phyloP scores from a whole-genome alignment of 1,284 basidiomycete genomes.

The Trichosporon faecale region DNA sequence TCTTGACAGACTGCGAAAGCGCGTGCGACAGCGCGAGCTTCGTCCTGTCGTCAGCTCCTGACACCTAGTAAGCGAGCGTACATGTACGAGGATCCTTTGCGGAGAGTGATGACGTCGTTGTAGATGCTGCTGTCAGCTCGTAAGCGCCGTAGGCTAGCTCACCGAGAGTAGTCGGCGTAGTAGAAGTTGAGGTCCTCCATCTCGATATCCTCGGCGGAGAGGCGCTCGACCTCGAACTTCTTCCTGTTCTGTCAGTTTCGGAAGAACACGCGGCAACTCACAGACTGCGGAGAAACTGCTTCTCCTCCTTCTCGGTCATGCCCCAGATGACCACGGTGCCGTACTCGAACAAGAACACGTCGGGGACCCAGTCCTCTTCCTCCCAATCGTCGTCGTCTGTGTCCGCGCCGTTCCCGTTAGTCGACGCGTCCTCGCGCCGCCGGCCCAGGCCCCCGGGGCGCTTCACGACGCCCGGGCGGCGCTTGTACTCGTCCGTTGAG shows the following conservation, averaged over 20 bases:
- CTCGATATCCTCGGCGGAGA: constrained; percentile 78
- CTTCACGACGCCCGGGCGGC: constrained; percentile 46
- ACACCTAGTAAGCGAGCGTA: constrained; percentile 53
- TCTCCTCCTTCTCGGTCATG: constrained; percentile 90
- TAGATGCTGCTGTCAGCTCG: constrained; percentile 66
- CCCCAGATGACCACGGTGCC: constrained; percentile 92
- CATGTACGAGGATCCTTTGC: constrained; percentile 94
- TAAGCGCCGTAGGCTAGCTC: constrained; percentile 28
- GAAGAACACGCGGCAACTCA: constrained; percentile 54
- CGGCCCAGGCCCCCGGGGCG: constrained; percentile 54
- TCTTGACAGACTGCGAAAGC: constrained; percentile 92
- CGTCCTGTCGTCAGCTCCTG: constrained; percentile 61
- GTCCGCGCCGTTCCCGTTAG: constrained; percentile 21
- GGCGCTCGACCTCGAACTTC: constrained; percentile 85
- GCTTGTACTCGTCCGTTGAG: constrained; percentile 27
- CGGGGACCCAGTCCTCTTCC: constrained; percentile 63
- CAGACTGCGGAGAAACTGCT: constrained; percentile 80
- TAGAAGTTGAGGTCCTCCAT: constrained; percentile 98
- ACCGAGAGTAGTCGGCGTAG: constrained; percentile 93
- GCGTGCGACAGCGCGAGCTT: constrained; percentile 93
- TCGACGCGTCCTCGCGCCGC: constrained; percentile 59
- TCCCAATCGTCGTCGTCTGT: constrained; percentile 55
- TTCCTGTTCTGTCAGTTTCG: constrained; percentile 58
- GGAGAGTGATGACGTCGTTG: constrained; percentile 95
- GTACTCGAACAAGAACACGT: constrained; percentile 91